phyloP scores from a whole-genome alignment of 148 eudicot genomes.

The Vaccinium corymbosum region DNA sequence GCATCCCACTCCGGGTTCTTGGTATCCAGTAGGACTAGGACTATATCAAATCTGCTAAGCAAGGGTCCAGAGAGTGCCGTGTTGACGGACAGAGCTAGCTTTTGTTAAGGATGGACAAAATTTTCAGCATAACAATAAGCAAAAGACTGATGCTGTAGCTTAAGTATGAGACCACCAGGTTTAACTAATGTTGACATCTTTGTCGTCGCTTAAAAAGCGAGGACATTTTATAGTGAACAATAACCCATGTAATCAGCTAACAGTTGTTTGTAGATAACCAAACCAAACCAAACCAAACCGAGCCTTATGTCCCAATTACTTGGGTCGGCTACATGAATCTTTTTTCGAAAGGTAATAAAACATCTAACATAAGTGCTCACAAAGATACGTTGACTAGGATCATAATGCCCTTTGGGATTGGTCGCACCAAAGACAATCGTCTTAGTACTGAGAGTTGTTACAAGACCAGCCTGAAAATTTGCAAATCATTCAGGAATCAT shows the following conservation, averaged over 20 bases:
- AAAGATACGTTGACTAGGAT: constrained; percentile 65
- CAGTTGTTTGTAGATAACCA: neutral
- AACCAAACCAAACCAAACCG: too few species aligned
- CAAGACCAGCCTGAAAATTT: constrained; percentile 78
- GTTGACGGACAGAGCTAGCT: constrained; percentile 75
- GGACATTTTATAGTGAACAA: constrained; percentile 9
- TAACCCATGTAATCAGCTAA: neutral
- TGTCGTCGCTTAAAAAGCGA: neutral
- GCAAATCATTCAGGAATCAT: constrained; percentile 9
- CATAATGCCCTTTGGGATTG: constrained; percentile 98
- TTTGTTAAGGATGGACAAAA: constrained; percentile 22
- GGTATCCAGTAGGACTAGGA: constrained; percentile 81
- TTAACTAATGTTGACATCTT: neutral
- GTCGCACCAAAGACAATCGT: constrained; percentile 97
- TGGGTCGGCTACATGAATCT: too few species aligned
- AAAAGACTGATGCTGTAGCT: neutral
- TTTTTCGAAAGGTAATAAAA: neutral
- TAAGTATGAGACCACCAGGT: neutral
- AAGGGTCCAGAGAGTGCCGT: constrained; percentile 96
- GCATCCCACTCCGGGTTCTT: constrained; percentile 97
- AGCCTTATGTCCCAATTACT: too few species aligned
- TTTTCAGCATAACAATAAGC: neutral
- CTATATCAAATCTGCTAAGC: constrained; percentile 94
- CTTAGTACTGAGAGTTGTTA: constrained; percentile 84
- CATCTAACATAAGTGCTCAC: neutral